These are phyloP conservation scores for Colletotrichum tropicicola DNA, from an alignment of 2,329 filamentous ascomycete species.

Conservation along the genomic window DNA sequence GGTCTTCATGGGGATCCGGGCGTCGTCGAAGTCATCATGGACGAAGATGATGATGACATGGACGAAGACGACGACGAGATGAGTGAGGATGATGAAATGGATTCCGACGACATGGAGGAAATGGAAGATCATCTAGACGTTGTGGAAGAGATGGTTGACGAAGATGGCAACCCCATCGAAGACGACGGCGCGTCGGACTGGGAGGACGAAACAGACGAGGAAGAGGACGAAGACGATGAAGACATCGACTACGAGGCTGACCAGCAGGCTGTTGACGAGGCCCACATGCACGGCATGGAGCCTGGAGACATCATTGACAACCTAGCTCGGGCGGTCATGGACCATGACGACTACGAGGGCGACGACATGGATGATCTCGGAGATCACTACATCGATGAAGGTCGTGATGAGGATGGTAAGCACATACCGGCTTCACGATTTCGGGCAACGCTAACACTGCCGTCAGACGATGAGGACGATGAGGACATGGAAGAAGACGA, in stretches of 20 bases:
- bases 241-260: constrained; percentile 65
- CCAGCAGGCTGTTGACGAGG: constrained; percentile 61
- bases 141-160: constrained; percentile 66
- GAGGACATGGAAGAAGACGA: constrained; percentile 76
- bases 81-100: constrained; percentile 59
- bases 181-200: constrained; percentile 69
- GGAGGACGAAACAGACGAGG: constrained; percentile 69
- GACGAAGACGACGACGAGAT: constrained; percentile 68
- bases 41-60: constrained; percentile 71
- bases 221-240: constrained; percentile 60
- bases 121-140: constrained; percentile 58
- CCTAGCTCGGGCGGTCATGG: constrained; percentile 65
- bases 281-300: constrained; percentile 55
- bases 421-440: neutral
- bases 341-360: constrained; percentile 59
- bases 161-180: constrained; percentile 66
- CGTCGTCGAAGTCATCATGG: constrained; percentile 82
- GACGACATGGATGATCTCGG: constrained; percentile 61
- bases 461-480: constrained; percentile 63
- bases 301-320: constrained; percentile 57
- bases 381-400: constrained; percentile 63
- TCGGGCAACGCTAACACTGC: constrained; percentile 34
- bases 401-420: constrained; percentile 67
- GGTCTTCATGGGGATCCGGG: constrained; percentile 70
- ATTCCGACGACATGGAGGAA: constrained; percentile 62